These are phyloP conservation scores for Catunica adiposa DNA, from an alignment of 2,329 filamentous ascomycete species.

Conservation along the genomic window DNA sequence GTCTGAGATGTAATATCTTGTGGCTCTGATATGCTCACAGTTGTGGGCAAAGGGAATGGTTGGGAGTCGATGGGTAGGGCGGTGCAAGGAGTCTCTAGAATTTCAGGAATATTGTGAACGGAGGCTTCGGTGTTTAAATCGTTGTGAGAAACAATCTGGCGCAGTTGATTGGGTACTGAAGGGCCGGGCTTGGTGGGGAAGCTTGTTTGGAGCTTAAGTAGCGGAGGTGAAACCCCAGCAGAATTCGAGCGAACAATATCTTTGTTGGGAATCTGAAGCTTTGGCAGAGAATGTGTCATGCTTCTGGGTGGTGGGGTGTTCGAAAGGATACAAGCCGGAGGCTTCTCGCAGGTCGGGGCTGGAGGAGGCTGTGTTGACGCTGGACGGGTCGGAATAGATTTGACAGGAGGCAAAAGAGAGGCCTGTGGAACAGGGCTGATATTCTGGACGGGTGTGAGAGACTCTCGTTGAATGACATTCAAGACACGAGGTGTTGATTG, in stretches of 20 bases:
- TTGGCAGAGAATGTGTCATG: conserved; percentile 7
- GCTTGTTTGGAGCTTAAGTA: not conserved
- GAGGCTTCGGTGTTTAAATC: not conserved
- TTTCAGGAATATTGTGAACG: not conserved
- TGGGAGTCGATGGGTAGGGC: not conserved
- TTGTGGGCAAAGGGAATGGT: not conserved
- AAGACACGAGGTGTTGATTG: not conserved
- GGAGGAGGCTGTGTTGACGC: conserved; percentile 5
- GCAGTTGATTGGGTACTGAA: not conserved
- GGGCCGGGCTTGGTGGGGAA: not conserved
- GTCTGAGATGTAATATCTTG: not conserved
- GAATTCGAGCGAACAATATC: not conserved
- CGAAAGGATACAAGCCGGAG: conserved; percentile 9
- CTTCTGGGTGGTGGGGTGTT: conserved; percentile 8
- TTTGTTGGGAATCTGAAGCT: conserved; percentile 6
- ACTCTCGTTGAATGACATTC: not conserved
- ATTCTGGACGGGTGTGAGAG: not conserved
- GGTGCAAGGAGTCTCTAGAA: conserved; percentile 7
- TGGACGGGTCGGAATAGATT: conserved; percentile 1
- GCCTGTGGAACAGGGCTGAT: not conserved
- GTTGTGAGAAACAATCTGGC: not conserved
- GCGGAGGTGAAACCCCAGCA: not conserved
- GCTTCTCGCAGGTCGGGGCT: conserved; percentile 11
- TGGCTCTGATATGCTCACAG: too few species aligned
- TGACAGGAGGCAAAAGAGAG: not conserved